Evolutionary conservation across 2,329 filamentous ascomycete species (phyloP), one percentile per base, ranked within the genome.

Genomic region (Fusarium sp.): DNA sequence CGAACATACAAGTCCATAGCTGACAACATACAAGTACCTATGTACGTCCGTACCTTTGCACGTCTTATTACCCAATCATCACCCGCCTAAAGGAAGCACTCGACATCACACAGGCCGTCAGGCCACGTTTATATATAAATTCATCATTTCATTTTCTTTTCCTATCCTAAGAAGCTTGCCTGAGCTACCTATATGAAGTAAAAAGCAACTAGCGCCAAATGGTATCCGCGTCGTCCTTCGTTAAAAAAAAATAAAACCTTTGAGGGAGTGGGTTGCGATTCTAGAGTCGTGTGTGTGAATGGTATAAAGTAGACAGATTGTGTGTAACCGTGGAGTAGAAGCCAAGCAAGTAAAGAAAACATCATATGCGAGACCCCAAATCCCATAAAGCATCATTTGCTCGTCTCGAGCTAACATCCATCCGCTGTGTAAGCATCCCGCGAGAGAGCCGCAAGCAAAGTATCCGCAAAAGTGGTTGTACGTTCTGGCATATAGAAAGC

Each of bases 341-440:
- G 47, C 56, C 57, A 56, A 47, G 36, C 51, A 68, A 61, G 34
- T 39, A 61, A 65, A 68, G 56, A 65, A 52, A 56, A 66, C 28
- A 40, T 62, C 44, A 21, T 47, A 62, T 48, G 42, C 47, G 55
- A 55, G 51, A 36, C 38, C 51, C 50, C 39, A 52, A 50, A 45
- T 55, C 44, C 56, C 56, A 62, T 70, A 62, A 50, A 40, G 43
- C 53, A 63, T 62, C 54, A 55, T 70, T 70, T 45, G 70, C 70
- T 73, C 70, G 57, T 71, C 65, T 71, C 56, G 70, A 73, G 70
- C 68, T 64, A 67, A 70, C 61, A 70, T 66, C 62, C 68, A 69
- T 71, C 66, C 68, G 69, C 67, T 73, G 69, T 73, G 58, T 61
- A 54, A 65, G 70, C 70, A 73, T 73, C 70, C 64, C 70, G 70